Evolutionary conservation across 805 yeast species (phyloP), one percentile per base, ranked within the genome.

Genomic region (Pichia insulana): DNA sequence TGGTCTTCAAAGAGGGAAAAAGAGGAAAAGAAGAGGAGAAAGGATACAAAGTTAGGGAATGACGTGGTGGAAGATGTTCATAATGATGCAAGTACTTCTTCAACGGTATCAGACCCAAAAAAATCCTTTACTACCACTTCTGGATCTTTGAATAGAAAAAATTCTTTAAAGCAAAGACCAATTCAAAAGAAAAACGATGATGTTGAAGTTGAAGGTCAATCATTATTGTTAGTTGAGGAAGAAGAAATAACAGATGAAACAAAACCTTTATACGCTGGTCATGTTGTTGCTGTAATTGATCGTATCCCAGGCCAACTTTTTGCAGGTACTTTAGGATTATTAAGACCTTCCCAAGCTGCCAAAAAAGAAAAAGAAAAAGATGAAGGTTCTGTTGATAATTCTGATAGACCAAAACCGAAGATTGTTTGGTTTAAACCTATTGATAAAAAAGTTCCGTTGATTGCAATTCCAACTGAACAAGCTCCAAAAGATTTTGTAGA

Each of bases 361-460:
- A 86, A 83, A 50, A 80, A 79, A 39, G 78, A 63, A 42, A n/a
- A 30, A 7, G 39, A 35, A 6, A 35, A 40, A 11, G 43, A 34
- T n/a, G 25, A 30, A 16, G 22, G 44, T 13, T 40, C 39, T 13
- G 41, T 45, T 6, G 34, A 32, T n/a, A 50, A 42, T 45, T 57
- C 51, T 16, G 38, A 42, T 3, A 47, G 48, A 12, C 55, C 51
- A 38, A 75, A 76, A 34, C 98, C 98, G 28, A 92, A 92, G 59
- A 92, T 92, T 68, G 97, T 92, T 28, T 92, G 98, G 98, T 92
- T 92, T 63, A 92, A 92, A 60, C 98, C 98, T 31, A 89, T 96
- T 1, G 98, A 92, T 61, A 92, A 92, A 65, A 86, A 95, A 49
- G 98, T 92, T 17, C 98, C 98, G 5, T 71, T 92, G 50, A 89